Evolutionary conservation across 306 rosid species (phyloP), one percentile per base, ranked within the genome.

Genomic region (Canavalia gladiata): DNA sequence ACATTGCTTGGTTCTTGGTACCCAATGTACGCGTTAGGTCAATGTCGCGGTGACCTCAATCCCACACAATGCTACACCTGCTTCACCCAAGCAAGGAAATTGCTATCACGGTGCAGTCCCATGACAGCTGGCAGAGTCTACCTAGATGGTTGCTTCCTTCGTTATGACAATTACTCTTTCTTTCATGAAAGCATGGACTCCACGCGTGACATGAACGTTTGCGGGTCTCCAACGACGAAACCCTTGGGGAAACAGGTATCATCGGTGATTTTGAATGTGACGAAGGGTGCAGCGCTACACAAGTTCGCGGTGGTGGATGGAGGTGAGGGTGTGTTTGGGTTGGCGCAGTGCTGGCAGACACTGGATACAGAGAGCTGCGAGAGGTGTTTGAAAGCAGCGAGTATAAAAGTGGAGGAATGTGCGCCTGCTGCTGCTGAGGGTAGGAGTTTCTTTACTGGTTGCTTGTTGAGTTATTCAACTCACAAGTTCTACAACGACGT

Each of bases 321-420:
- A 47, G 82, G 50, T 12, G 79, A 60, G 70, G 94, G 83, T 39
- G 85, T 88, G 68, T 90, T 80, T 65, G 92, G 83, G 8, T 10
- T 90, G 86, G 97, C 94, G 1, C 97, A 92, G 65, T 90, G 97
- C 64, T 92, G 97, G 92, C 78, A 34, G 57, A 80, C 85, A 0
- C 25, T 84, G 1, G 33, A 85, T 34, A n/a, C 12, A 8, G 37
- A 29, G 25, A 74, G 13, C 2, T 92, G 91, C 41, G 50, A 50
- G 29, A 8, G 41, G 18, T 92, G 94, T 72, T 78, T 90, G 76
- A 18, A 34, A 8, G 54, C 7, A 62, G 69, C 97, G 0, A 75
- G n/a, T 42, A 12, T 3, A 2, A 81, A 34, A 18, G 35, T 86
- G 13, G 37, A 6, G 33, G 52, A 4, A 6, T 92, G 94, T 74